Evolutionary conservation across 2,329 filamentous ascomycete genomes (phyloP), one percentile per base, ranked within the genome.

Genomic region (Penicillium sp.): DNA sequence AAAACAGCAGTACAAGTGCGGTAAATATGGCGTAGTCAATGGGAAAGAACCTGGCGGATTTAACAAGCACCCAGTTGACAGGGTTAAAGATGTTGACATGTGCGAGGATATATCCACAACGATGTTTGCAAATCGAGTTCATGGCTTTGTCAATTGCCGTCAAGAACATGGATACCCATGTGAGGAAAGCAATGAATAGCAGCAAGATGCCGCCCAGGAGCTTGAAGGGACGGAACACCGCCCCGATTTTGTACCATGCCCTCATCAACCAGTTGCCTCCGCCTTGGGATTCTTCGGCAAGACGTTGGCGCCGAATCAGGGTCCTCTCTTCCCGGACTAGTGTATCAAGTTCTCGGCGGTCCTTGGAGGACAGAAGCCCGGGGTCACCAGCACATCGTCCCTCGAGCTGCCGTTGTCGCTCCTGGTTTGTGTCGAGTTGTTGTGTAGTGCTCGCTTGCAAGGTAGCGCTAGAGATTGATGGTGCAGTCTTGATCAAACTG

Each of bases 111-210:
- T 97, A 99, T 59, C 94, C 94, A 71, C 94, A 99, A 65, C 85
- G 87, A 56, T 86, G 80, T 73, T 94, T 93, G 83, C 94, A 99
- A 60, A 95, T 79, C 4, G 92, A 97, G 78, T 97, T 97, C 73
- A 89, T 92, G 35, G 91, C 90, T 78, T 97, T 97, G 82, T 99
- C 94, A 68, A 97, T 91, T 63, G 87, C 89, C 0, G 93, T 97
- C 70, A 97, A 89, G 64, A 97, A 83, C 91, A 99, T 97, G 12
- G 90, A 96, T 9, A 88, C 83, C 83, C 91, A 96, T 63, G 95
- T 82, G 40, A 96, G 63, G 14, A 96, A 74, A 0, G 90, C 82
- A 22, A 96, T 71, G 1, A 91, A 62, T 31, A 97, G 81, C 3
- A 97, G 77, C 0, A 96, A 64, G 46, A 97, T 79, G 14, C 94